phyloP scores from a whole-genome alignment of 2,329 filamentous ascomycete species.

The Colletotrichum costaricense region DNA sequence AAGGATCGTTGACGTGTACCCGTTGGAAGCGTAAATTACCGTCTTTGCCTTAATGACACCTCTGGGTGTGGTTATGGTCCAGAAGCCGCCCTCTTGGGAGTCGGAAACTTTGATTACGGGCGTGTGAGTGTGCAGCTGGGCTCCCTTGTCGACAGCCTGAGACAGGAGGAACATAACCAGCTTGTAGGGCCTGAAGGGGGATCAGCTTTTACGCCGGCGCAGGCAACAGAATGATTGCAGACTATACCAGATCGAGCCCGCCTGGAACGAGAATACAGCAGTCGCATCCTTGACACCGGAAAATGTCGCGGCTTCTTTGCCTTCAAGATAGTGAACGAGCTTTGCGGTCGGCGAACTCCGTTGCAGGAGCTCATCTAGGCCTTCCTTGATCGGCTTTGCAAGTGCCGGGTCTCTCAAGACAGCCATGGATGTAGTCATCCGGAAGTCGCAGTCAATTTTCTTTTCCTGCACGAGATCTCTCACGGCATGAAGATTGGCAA shows the following conservation, averaged over 20 bases:
- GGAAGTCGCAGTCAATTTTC: slow-evolving; percentile 33
- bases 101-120: slow-evolving; percentile 36
- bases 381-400: slow-evolving; percentile 39
- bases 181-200: slow-evolving; percentile 59
- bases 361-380: slow-evolving; percentile 17
- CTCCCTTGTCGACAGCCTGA: slow-evolving; percentile 49
- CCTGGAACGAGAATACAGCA: slow-evolving; percentile 44
- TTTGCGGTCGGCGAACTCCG: slow-evolving; percentile 21
- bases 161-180: slow-evolving; percentile 63
- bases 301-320: slow-evolving; percentile 43
- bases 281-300: slow-evolving; percentile 50
- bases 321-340: slow-evolving; percentile 26
- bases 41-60: slow-evolving; percentile 64
- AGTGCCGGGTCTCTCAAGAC: slow-evolving; percentile 13
- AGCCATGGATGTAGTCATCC: slow-evolving; percentile 24
- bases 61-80: slow-evolving; percentile 57
- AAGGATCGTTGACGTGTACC: slow-evolving; percentile 71
- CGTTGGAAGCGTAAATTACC: slow-evolving; percentile 75
- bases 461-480: slow-evolving; percentile 23
- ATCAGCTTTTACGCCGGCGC: background rate
- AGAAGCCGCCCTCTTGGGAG: slow-evolving; percentile 34
- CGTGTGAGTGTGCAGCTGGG: slow-evolving; percentile 35
- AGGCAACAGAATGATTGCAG: background rate
- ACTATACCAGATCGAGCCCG: slow-evolving; percentile 52
- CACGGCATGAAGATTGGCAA: slow-evolving; percentile 32